phyloP scores from a whole-genome alignment of 441 rosid genomes.

The Corymbia calophylla region DNA sequence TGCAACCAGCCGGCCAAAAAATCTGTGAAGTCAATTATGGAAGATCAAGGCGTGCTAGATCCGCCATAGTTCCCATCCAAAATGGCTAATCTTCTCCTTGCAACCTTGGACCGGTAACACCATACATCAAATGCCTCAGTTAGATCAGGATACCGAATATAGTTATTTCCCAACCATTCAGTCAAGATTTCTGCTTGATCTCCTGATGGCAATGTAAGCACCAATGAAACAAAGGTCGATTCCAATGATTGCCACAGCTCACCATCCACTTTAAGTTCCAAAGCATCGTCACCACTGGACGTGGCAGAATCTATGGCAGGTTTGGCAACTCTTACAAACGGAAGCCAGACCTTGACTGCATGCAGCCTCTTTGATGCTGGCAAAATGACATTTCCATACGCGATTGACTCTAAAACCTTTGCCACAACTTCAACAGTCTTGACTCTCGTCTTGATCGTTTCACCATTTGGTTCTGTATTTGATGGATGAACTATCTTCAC shows the following conservation, averaged over 20 bases:
- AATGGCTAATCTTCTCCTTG: conserved; percentile 58
- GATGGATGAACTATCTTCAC: conserved; percentile 31
- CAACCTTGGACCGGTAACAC: conserved; percentile 86
- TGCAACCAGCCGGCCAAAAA: background rate
- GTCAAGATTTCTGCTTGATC: conserved; percentile 79
- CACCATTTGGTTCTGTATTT: conserved; percentile 21
- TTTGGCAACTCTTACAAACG: conserved; percentile 62
- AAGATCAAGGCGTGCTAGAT: conserved; percentile 1
- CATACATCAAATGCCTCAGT: conserved; percentile 88
- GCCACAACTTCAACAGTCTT: conserved; percentile 64
- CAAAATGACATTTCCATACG: conserved; percentile 65
- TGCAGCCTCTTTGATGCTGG: conserved; percentile 63
- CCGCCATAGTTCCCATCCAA: conserved; percentile 16
- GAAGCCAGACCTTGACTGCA: conserved; percentile 83
- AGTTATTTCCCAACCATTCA: conserved; percentile 62
- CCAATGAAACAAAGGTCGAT: conserved; percentile 59
- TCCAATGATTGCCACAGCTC: conserved; percentile 87
- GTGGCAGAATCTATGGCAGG: conserved; percentile 46
- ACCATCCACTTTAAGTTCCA: conserved; percentile 41
- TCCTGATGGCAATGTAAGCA: conserved; percentile 70
- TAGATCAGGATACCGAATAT: conserved; percentile 67
- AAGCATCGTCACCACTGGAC: conserved; percentile 18
- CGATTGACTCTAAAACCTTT: conserved; percentile 75
- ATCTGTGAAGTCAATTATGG: background rate
- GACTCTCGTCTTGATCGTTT: conserved; percentile 33